Percentiles rank a stretch among this genome's conserved stretches.
Conservation (phyloP, 2,329 filamentous ascomycete genomes). For the Periconia sp. region DNA sequence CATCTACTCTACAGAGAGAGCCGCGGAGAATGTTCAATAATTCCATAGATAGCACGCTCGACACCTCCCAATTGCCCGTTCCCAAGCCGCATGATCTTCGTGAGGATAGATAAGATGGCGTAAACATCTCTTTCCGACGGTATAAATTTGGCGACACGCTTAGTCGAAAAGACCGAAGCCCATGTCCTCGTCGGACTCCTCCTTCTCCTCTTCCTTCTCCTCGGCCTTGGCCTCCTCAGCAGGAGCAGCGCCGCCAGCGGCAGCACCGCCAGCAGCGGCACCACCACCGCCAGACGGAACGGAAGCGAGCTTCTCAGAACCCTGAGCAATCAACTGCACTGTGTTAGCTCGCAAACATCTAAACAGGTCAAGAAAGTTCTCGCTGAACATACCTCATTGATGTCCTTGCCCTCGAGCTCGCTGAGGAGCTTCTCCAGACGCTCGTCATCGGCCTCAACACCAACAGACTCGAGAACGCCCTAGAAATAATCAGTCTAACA, state of each 20-base stretch:
- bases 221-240: conserved; percentile 58
- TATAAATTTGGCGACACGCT: conserved; percentile 34
- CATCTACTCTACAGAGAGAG: conserved; percentile 22
- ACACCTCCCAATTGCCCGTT: conserved; percentile 41
- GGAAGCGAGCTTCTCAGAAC: conserved; percentile 92
- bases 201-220: conserved; percentile 76
- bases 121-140: conserved; percentile 36
- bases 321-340: conserved; percentile 83
- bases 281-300: conserved; percentile 89
- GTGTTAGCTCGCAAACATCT: conserved; percentile 38
- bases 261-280: conserved; percentile 67
- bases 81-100: conserved; percentile 41
- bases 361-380: too few species aligned
- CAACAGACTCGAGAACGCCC: conserved; percentile 90
- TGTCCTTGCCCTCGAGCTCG: conserved; percentile 89
- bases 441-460: conserved; percentile 87
- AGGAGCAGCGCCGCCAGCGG: conserved; percentile 67
- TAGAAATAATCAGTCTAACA: conserved; percentile 43
- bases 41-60: conserved; percentile 41
- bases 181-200: conserved; percentile 79
- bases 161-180: conserved; percentile 75
- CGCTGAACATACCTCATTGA: conserved; percentile 90
- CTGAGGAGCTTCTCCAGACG: conserved; percentile 85
- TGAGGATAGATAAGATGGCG: conserved; percentile 33
- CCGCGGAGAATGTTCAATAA: conserved; percentile 24